Base-by-base conservation (phyloP, 2,329 filamentous ascomycete genomes). In the Colletotrichum salicis region DNA sequence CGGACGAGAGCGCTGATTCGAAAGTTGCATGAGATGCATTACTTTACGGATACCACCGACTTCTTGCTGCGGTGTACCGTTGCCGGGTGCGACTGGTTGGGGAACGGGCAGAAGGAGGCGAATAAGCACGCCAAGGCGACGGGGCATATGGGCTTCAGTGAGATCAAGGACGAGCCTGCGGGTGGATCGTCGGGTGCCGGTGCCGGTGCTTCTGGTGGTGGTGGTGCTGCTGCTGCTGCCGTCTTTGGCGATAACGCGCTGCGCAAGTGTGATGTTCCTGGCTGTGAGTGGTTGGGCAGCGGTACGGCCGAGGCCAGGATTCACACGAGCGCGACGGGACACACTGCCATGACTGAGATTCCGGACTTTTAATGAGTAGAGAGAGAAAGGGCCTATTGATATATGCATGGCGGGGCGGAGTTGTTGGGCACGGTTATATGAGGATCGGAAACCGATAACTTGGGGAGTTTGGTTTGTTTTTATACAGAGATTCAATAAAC, bases 31-130 rank as follows among this genome's bases (percentile, higher is more conserved):
- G 87, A 91, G 75, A 87, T 89, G 64, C 90, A 97, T 79, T 98
- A 98, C 79, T 98, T 90, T 77, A 98, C 95, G 0, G 94, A 98
- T 79, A 97, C 94, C 0, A 89, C 93, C 27, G 91, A 91, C 0
- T 94, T 98, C 78, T 86, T 89, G 48, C 88, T 98, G 70, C 90
- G 87, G 77, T 98, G 96, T 80, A 94, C 95, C 74, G 84, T 87
- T 3, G 77, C 80, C 15, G 80, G 85, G 10, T 96, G 93, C 78
- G 87, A 89, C 2, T 90, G 89, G 86, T 87, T 91, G 22, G 91
- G 93, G 0, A 89, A 89, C 67, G 93, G 93, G 1, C 86, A 94
- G 79, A 82, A 83, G 54, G 89, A 87, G 67, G 90, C 92, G 1
- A 83, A 87, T 19, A 83, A 87, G 74, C 93, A 95, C 79, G 91